Base-by-base conservation (phyloP, 441 rosid species). In the Corymbia calophylla region DNA sequence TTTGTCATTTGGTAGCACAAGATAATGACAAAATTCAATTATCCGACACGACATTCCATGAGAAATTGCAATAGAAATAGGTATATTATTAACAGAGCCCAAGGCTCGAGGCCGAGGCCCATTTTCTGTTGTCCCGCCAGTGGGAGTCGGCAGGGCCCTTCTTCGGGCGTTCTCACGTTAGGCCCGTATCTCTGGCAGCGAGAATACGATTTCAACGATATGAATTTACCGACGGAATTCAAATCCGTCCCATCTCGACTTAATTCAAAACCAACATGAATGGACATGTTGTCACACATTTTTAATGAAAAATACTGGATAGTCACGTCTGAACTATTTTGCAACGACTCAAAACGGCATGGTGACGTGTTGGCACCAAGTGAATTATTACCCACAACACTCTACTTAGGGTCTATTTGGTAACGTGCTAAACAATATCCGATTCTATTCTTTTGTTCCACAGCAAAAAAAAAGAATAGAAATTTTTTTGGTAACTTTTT, bases 291-390 rank as follows among this genome's bases (percentile, higher is more conserved):
- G 73, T n/a, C 35, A 9, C 35, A 14, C 35, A 64, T 15, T 64
- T 64, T 64, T 64, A 4, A n/a, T 15, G 18, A 64, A n/a, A n/a
- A 64, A 2, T n/a, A n/a, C 70, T 64, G n/a, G 7, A n/a, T 5
- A n/a, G n/a, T 64, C 73, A 64, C 19, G 31, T 62, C n/a, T 2
- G 10, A 64, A 64, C 0, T 35, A 64, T 64, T 64, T n/a, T 7
- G 5, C n/a, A 15, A 64, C 10, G 70, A 62, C 35, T 1, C 9
- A 9, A 64, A 64, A 3, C 15, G 18, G 2, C 73, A 64, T 64
- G 7, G 14, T 15, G 70, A 64, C 8, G 35, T 1, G 9, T 3
- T 15, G 10, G 35, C 19, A 1, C 18, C 2, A 2, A 4, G 19
- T 14, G 19, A 64, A n/a, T 2, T 64, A 64, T 62, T 29, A 31